Conservation (phyloP, 192 early-diverging fungal species). For the Jimgerdemannia flammicorona region DNA sequence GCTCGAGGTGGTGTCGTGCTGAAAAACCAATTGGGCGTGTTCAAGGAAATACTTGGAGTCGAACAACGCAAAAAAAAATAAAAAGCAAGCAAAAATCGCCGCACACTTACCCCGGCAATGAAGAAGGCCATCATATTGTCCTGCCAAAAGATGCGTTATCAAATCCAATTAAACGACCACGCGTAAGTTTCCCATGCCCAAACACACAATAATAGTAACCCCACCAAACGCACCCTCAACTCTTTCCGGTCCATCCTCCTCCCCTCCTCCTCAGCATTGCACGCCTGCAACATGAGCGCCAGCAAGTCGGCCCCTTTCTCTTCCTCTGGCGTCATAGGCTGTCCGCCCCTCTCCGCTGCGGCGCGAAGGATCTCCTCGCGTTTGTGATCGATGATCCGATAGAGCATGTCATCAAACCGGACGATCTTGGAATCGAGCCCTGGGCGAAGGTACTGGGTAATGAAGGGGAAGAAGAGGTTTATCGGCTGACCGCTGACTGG, state of each 20-base stretch:
- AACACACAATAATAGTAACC: background rate
- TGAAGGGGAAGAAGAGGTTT: too few species aligned
- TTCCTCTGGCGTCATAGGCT: too few species aligned
- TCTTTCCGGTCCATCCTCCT: background rate
- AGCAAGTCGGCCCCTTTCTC: background rate
- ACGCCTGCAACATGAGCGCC: background rate
- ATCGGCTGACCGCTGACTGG: too few species aligned
- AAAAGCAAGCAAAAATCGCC: background rate
- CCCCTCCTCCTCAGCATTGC: background rate
- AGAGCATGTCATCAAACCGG: too few species aligned
- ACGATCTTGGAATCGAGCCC: too few species aligned
- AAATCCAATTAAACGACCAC: background rate
- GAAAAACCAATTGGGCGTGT: background rate
- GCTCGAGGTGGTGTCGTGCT: slow-evolving; percentile 27
- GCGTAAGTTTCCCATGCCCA: too few species aligned
- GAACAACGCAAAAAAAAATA: background rate
- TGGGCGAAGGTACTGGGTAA: too few species aligned
- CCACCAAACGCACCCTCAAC: background rate
- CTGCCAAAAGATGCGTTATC: slow-evolving; percentile 12
- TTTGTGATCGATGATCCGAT: too few species aligned
- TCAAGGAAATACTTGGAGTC: too few species aligned
- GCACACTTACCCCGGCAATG: slow-evolving; percentile 39
- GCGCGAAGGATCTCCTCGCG: too few species aligned
- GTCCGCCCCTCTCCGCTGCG: too few species aligned
- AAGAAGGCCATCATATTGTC: slow-evolving; percentile 51